Conservation (phyloP, 148 eudicot genomes). For the Chenopodium berlandieri region DNA sequence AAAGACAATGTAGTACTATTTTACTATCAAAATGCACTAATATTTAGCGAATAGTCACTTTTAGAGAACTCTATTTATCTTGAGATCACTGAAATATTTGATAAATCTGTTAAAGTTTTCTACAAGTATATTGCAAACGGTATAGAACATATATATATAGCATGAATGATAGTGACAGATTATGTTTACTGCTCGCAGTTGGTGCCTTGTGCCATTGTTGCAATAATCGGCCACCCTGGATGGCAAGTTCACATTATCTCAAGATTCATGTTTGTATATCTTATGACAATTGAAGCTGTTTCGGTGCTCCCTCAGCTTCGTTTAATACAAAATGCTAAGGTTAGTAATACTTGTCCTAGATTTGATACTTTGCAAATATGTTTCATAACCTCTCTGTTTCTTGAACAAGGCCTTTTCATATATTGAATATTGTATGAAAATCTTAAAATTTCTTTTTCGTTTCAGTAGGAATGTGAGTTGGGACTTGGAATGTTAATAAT, state of each 20-base stretch:
- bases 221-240: slow-evolving; percentile 54
- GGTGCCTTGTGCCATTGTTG: slow-evolving; percentile 63
- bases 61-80: too few species aligned
- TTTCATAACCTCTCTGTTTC: too few species aligned
- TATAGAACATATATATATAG: neutral
- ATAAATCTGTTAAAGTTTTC: too few species aligned
- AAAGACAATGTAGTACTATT: neutral
- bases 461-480: neutral
- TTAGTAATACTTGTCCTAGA: slow-evolving; percentile 1
- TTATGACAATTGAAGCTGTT: slow-evolving; percentile 62
- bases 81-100: too few species aligned
- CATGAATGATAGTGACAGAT: neutral
- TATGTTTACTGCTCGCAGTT: slow-evolving; percentile 35
- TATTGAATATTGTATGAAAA: neutral
- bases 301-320: slow-evolving; percentile 87
- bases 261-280: slow-evolving; percentile 58
- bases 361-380: too few species aligned
- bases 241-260: slow-evolving; percentile 8
- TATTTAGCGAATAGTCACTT: neutral
- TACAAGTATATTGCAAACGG: neutral
- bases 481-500: neutral
- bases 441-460: neutral
- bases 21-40: neutral
- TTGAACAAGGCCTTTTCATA: neutral
- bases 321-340: slow-evolving; percentile 86